Conservation (phyloP, 225 moss, liverwort and hornwort species). For the Pseudisothecium myosuroides region DNA sequence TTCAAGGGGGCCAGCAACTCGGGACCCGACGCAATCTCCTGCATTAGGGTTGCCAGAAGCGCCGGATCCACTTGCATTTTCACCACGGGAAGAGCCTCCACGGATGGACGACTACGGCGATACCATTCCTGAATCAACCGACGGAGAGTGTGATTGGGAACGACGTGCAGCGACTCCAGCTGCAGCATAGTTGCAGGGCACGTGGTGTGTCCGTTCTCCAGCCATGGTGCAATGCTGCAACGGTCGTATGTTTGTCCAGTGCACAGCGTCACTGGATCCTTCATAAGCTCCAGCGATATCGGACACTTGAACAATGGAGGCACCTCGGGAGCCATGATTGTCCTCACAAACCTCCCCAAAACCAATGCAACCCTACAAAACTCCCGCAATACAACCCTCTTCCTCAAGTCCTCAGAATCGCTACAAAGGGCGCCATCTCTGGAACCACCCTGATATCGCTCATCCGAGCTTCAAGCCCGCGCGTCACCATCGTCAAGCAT, state of each 20-base stretch:
- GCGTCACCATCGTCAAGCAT: not conserved
- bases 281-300: slow-evolving; percentile 89
- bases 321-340: slow-evolving; percentile 28
- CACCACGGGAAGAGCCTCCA: not conserved
- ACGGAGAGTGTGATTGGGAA: slow-evolving; percentile 77
- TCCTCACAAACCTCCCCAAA: not conserved
- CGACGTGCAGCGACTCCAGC: slow-evolving; percentile 43
- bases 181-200: slow-evolving; percentile 82
- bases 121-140: slow-evolving; percentile 83
- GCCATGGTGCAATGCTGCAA: slow-evolving; percentile 74
- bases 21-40: slow-evolving; percentile 14
- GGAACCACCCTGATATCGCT: not conserved
- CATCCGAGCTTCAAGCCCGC: not conserved
- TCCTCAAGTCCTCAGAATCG: not conserved
- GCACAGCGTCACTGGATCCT: slow-evolving; percentile 78
- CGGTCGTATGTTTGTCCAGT: slow-evolving; percentile 91
- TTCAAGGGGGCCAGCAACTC: slow-evolving; percentile 20
- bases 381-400: not conserved
- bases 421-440: not conserved
- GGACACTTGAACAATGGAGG: slow-evolving; percentile 80
- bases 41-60: slow-evolving; percentile 24
- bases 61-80: slow-evolving; percentile 25
- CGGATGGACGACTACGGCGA: slow-evolving; percentile 1
- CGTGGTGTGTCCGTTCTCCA: slow-evolving; percentile 61
- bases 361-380: not conserved